A percentile compares a stretch with the other conserved stretches of the same genome.
Conservation (phyloP, 2,329 filamentous ascomycete species). For the Dothidotthia symphoricarpi region DNA sequence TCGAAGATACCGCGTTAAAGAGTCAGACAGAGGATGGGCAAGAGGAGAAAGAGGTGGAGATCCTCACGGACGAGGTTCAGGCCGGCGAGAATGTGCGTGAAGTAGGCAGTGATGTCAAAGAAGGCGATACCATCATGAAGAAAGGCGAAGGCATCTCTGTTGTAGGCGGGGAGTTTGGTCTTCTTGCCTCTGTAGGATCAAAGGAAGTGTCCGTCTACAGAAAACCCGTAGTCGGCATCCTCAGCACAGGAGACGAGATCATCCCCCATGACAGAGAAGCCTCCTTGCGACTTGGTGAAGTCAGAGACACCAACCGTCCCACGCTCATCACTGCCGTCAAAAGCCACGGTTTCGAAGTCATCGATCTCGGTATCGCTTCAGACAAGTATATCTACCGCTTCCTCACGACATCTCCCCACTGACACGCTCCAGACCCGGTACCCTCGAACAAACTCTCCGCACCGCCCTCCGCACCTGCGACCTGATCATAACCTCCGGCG, state of each 20-base stretch:
- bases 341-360: slow-evolving; percentile 71
- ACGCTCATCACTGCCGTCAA: slow-evolving; percentile 76
- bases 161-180: slow-evolving; percentile 84
- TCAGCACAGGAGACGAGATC: slow-evolving; percentile 95
- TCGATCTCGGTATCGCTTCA: slow-evolving; percentile 83
- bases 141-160: slow-evolving; percentile 81
- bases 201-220: slow-evolving; percentile 68
- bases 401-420: slow-evolving; percentile 8
- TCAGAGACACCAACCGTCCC: slow-evolving; percentile 89
- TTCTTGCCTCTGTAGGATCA: slow-evolving; percentile 82
- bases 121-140: slow-evolving; percentile 67
- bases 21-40: slow-evolving; percentile 73
- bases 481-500: slow-evolving; percentile 85
- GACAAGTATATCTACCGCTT: slow-evolving; percentile 55
- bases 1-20: slow-evolving; percentile 83
- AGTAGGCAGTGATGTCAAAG: slow-evolving; percentile 79
- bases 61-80: slow-evolving; percentile 72
- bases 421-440: slow-evolving; percentile 53
- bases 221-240: slow-evolving; percentile 75
- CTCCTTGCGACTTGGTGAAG: slow-evolving; percentile 71
- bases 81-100: slow-evolving; percentile 87
- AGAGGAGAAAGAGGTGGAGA: slow-evolving; percentile 86
- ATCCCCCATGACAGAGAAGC: slow-evolving; percentile 67
- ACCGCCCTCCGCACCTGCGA: slow-evolving; percentile 72
- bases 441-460: slow-evolving; percentile 74